Evolutionary conservation across 257 asterid species (phyloP), one percentile per base, ranked within the genome.

Genomic region (Penstemon eatonii): DNA sequence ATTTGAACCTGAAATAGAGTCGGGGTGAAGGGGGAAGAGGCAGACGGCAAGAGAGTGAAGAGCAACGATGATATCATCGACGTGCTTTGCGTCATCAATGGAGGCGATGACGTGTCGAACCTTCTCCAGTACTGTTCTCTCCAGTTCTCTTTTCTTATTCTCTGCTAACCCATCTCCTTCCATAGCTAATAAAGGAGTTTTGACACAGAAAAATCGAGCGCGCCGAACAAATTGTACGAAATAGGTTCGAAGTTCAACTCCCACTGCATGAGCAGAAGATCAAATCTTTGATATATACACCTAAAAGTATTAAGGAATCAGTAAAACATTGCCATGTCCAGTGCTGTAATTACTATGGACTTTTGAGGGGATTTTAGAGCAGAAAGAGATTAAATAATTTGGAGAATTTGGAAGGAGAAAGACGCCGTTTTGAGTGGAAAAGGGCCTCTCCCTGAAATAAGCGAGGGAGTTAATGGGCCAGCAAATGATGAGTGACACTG

Each of bases 51-150:
- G 85, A 65, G 96, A 84, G 77, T 85, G 83, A 64, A 92, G 85
- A 75, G 96, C 85, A 50, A 74, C 50, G 62, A 89, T 78, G 55
- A 89, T 86, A 79, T 92, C 82, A 79, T 89, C 98, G 73, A 86
- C 88, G 58, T 85, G 81, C 52, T 74, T 78, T 42, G 92, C 85
- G 19, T 60, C 82, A 58, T 80, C 68, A 61, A 92, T 78, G 65
- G 85, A 73, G 62, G 84, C 59, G 71, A 86, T 80, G 73, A 78
- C 91, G 64, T 59, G 64, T 40, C 83, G 87, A 4, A 89, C 96
- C 73, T 83, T 89, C 77, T 85, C 89, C 65, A 84, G 53, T 49
- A 87, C 76, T 69, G 62, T 67, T 56, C 68, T 76, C 75, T 83
- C 97, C 76, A 73, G 69, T 53, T 67, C 70, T 75, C 71, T 67